phyloP scores from a whole-genome alignment of 176 grass and related monocot genomes.

The Avena insularis region DNA sequence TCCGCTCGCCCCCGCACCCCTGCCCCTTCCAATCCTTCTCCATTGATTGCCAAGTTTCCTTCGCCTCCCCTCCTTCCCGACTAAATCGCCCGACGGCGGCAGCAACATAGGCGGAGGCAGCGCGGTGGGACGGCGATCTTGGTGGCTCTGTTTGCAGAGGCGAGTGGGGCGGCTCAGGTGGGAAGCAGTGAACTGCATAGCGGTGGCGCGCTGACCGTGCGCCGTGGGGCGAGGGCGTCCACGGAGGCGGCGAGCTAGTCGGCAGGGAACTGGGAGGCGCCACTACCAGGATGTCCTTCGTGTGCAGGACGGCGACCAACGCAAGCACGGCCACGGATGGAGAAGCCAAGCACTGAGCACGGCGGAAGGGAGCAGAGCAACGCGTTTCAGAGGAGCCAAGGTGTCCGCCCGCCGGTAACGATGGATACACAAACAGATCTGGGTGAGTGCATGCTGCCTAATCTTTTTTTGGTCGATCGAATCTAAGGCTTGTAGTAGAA shows the following conservation, averaged over 20 bases:
- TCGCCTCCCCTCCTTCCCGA: not conserved
- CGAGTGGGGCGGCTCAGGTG: not conserved
- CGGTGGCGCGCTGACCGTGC: not conserved
- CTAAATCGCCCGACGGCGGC: not conserved
- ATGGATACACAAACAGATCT: conserved; percentile 6
- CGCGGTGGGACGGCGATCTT: not conserved
- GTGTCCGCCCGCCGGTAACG: not conserved
- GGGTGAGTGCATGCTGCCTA: conserved; percentile 18
- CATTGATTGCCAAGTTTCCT: not conserved
- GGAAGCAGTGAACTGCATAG: not conserved
- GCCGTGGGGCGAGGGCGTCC: not conserved
- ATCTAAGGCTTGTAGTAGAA: not conserved
- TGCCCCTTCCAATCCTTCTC: not conserved
- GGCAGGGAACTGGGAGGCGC: not conserved
- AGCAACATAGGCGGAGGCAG: not conserved
- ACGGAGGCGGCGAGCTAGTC: not conserved
- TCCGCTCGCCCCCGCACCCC: too few relatives aligned
- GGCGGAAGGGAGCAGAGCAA: not conserved
- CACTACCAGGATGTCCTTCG: not conserved
- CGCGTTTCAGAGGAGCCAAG: not conserved
- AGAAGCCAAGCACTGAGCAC: not conserved
- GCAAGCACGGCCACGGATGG: not conserved
- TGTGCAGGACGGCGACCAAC: not conserved
- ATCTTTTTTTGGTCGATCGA: not conserved
- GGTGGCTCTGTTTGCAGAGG: not conserved